Percentiles rank a stretch among this genome's conserved stretches.
Conservation (phyloP, 805 yeast species). For the Kregervanrija pseudodelftensis region DNA sequence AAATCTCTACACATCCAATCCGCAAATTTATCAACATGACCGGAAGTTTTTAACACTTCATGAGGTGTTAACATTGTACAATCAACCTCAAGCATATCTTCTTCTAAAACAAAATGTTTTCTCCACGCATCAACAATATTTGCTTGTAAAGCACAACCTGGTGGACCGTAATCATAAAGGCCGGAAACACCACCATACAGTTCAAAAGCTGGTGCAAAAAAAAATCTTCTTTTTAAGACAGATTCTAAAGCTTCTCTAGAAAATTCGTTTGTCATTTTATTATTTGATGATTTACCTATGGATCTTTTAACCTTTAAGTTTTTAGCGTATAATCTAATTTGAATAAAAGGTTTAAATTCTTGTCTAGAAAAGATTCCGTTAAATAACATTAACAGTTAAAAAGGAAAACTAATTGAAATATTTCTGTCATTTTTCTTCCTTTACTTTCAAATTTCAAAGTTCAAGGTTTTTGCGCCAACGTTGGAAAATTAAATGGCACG, state of each 20-base stretch:
- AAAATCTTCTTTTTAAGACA: slow-evolving; percentile 90
- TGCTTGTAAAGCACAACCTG: slow-evolving; percentile 98
- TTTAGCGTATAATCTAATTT: slow-evolving; percentile 2
- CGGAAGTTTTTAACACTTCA: slow-evolving; percentile 96
- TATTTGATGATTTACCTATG: too few species aligned
- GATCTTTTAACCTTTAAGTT: neutral
- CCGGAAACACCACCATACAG: slow-evolving; percentile 98
- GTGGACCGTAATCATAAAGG: slow-evolving; percentile 97
- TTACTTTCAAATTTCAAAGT: neutral
- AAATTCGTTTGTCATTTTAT: slow-evolving; percentile 33
- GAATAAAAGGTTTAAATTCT: neutral
- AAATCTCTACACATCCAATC: slow-evolving; percentile 99
- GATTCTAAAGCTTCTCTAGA: slow-evolving; percentile 85
- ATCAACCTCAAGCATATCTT: slow-evolving; percentile 98
- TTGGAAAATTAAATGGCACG: too few species aligned
- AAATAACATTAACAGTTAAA: neutral
- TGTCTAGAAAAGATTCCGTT: neutral
- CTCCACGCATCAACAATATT: slow-evolving; percentile 94
- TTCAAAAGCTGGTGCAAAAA: slow-evolving; percentile 96
- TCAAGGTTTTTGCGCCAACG: neutral
- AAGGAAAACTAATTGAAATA: neutral
- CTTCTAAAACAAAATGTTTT: slow-evolving; percentile 94
- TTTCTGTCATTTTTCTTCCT: neutral
- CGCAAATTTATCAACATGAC: slow-evolving; percentile 97
- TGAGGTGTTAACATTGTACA: slow-evolving; percentile 96